Evolutionary conservation across 257 asterid species (phyloP).

Genomic region (Solanum sitiens): DNA sequence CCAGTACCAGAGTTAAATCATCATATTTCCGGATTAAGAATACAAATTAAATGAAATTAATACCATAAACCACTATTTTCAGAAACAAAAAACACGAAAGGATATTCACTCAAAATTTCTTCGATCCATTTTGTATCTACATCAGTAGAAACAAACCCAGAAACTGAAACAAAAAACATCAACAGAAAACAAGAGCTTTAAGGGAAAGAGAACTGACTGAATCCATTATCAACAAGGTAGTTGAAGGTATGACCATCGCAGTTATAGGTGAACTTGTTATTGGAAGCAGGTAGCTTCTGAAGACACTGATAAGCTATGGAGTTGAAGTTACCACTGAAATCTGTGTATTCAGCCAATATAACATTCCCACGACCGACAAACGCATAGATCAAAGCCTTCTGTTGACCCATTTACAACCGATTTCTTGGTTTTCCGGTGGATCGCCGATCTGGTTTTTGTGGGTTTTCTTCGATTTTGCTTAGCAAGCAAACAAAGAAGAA

Average conservation of each 20-base stretch:
- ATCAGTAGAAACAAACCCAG: not conserved
- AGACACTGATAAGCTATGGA: constrained; percentile 57
- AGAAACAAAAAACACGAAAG: not conserved
- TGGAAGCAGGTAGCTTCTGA: constrained; percentile 49
- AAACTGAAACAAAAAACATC: not conserved
- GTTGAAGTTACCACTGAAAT: constrained; percentile 64
- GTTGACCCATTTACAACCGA: constrained; percentile 32
- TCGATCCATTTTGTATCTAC: not conserved
- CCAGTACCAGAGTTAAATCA: not conserved
- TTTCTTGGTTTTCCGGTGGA: not conserved
- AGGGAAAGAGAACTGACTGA: constrained; percentile 27
- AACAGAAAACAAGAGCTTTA: not conserved
- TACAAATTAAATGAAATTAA: not conserved
- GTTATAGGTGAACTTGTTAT: constrained; percentile 56
- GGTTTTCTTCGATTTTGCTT: not conserved
- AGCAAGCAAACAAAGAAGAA: constrained; percentile 3
- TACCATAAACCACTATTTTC: not conserved
- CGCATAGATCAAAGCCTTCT: constrained; percentile 54
- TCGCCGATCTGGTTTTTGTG: constrained; percentile 4
- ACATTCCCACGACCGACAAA: constrained; percentile 58
- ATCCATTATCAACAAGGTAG: constrained; percentile 57
- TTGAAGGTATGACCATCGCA: constrained; percentile 65
- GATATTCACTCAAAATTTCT: not conserved
- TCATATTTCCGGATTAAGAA: not conserved
- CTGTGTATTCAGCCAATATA: constrained; percentile 47